These are phyloP conservation scores for Diplodia seriata DNA, from an alignment of 2,329 filamentous ascomycete genomes.

Conservation along the genomic window DNA sequence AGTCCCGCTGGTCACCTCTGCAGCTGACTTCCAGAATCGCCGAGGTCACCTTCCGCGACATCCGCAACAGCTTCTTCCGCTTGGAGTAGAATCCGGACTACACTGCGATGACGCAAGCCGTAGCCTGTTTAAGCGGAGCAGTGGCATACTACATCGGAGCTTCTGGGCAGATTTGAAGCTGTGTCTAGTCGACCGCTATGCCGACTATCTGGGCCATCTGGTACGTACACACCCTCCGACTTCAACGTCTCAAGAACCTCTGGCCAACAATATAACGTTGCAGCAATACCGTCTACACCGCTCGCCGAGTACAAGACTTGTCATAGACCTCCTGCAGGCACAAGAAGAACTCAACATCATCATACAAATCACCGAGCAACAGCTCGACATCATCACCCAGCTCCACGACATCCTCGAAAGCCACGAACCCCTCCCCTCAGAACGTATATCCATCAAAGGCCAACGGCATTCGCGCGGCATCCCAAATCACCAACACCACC, in stretches of 20 bases:
- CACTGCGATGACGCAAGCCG: slow-evolving; percentile 47
- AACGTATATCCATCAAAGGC: slow-evolving; percentile 10
- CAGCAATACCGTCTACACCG: slow-evolving; percentile 52
- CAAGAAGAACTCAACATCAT: slow-evolving; percentile 55
- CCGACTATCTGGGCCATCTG: slow-evolving; percentile 52
- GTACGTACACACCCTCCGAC: background rate
- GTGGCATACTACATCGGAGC: slow-evolving; percentile 53
- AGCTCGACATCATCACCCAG: slow-evolving; percentile 48
- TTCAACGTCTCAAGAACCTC: background rate
- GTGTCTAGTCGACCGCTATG: slow-evolving; percentile 52
- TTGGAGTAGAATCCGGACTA: slow-evolving; percentile 46
- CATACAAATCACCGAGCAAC: slow-evolving; percentile 53
- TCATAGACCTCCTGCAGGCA: slow-evolving; percentile 54
- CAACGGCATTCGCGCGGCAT: slow-evolving; percentile 37
- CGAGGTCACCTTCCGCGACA: slow-evolving; percentile 51
- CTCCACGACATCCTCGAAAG: slow-evolving; percentile 39
- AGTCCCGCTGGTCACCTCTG: slow-evolving; percentile 51
- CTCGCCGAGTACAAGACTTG: slow-evolving; percentile 51
- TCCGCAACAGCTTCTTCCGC: slow-evolving; percentile 49
- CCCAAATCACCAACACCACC: slow-evolving; percentile 34
- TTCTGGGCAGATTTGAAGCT: slow-evolving; percentile 54
- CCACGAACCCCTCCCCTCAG: slow-evolving; percentile 4
- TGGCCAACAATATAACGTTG: background rate
- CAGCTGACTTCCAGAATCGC: slow-evolving; percentile 51
- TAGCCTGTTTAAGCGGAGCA: slow-evolving; percentile 50